Evolutionary conservation across 768 basidiomycete species (phyloP).

Genomic region (Hygrophoropsis aurantiaca): DNA sequence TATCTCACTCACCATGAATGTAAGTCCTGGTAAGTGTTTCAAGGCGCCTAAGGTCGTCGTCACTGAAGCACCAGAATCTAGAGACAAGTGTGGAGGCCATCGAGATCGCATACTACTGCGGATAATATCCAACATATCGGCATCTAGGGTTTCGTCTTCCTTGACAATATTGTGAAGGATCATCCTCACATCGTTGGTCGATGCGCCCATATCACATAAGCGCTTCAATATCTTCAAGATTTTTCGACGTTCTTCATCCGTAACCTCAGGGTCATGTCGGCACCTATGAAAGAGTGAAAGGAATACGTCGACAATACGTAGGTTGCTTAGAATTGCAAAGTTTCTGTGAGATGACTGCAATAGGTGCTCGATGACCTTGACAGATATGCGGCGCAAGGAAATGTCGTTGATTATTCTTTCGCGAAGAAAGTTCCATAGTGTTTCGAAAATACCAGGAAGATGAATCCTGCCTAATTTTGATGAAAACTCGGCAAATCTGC

Average conservation of each 20-base stretch:
- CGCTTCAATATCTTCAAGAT: constrained; percentile 62
- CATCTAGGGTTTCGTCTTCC: constrained; percentile 51
- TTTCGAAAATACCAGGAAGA: constrained; percentile 59
- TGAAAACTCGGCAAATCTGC: constrained; percentile 39
- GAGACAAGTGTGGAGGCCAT: constrained; percentile 78
- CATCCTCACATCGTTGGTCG: constrained; percentile 57
- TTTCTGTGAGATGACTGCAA: constrained; percentile 65
- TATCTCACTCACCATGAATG: constrained; percentile 73
- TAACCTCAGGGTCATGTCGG: constrained; percentile 5
- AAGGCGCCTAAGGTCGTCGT: constrained; percentile 46
- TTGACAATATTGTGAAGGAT: constrained; percentile 61
- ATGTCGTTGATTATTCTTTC: constrained; percentile 34
- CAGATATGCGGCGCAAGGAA: constrained; percentile 50
- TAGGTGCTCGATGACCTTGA: constrained; percentile 64
- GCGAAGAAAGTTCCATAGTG: constrained; percentile 54
- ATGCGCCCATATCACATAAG: constrained; percentile 76
- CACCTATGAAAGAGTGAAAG: constrained; percentile 44
- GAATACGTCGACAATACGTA: constrained; percentile 54
- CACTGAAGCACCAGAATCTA: constrained; percentile 57
- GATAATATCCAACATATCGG: constrained; percentile 68
- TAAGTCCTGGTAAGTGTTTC: constrained; percentile 68
- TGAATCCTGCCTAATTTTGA: constrained; percentile 48
- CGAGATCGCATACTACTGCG: constrained; percentile 69
- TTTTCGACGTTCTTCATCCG: constrained; percentile 53
- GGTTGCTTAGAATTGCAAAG: constrained; percentile 60